These are phyloP conservation scores for Botryotinia convoluta DNA, from an alignment of 2,329 filamentous ascomycete genomes.

Conservation along the genomic window DNA sequence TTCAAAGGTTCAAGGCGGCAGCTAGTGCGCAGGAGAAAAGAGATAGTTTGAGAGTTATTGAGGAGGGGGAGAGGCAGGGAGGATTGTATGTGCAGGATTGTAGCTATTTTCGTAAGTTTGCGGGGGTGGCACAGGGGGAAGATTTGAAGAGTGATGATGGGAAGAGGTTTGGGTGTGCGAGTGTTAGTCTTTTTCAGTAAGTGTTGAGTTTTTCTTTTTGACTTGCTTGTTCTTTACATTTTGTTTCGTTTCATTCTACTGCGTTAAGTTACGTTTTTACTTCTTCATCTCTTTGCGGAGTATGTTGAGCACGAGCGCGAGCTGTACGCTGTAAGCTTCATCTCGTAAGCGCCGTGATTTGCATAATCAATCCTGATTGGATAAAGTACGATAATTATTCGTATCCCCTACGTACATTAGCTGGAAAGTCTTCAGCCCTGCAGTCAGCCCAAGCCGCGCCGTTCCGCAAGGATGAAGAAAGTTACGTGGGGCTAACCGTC, in stretches of 20 bases:
- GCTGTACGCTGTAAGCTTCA: not conserved
- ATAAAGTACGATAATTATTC: not conserved
- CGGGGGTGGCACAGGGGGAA: conserved; percentile 9
- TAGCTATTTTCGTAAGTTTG: conserved; percentile 33
- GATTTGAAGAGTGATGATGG: conserved; percentile 23
- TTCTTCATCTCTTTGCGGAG: not conserved
- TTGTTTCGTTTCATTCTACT: not conserved
- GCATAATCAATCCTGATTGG: not conserved
- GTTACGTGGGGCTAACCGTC: not conserved
- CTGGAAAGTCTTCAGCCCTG: conserved; percentile 13
- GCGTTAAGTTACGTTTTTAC: not conserved
- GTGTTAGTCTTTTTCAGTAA: conserved; percentile 46
- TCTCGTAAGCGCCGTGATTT: not conserved
- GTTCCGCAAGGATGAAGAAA: not conserved
- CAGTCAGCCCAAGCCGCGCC: not conserved
- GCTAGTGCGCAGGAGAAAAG: not conserved
- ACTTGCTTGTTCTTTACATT: not conserved
- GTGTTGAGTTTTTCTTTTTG: conserved; percentile 26
- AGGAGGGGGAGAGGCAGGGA: not conserved
- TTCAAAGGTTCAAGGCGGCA: conserved; percentile 24
- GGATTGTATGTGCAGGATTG: conserved; percentile 32
- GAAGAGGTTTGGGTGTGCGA: conserved; percentile 37
- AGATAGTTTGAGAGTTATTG: conserved; percentile 21
- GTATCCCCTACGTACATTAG: not conserved
- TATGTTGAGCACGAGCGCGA: not conserved